phyloP scores from a whole-genome alignment of 139 green algal genomes.

The Raphidocelis subcapitata region DNA sequence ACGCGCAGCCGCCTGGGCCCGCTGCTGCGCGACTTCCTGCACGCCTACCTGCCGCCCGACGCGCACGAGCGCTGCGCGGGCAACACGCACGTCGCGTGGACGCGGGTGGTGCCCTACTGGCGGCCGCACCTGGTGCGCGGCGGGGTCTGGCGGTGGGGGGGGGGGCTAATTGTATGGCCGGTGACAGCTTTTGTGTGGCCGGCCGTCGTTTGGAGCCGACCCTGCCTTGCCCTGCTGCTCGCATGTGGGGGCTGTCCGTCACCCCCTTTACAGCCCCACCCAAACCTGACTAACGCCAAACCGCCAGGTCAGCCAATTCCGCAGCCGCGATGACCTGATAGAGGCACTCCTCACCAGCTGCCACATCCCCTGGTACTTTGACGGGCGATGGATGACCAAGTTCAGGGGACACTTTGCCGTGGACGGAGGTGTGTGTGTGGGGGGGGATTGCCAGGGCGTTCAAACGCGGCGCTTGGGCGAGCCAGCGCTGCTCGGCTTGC shows the following conservation, averaged over 20 bases:
- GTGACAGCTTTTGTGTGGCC: too few species aligned
- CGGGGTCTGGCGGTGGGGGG: background rate
- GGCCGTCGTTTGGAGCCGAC: too few species aligned
- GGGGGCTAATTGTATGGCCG: too few species aligned
- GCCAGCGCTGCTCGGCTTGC: too few species aligned
- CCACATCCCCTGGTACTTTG: constrained; percentile 80
- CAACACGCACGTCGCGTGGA: constrained; percentile 39
- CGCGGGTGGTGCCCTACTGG: constrained; percentile 42
- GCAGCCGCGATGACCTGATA: constrained; percentile 74
- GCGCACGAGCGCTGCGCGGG: constrained; percentile 45
- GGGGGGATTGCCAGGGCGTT: too few species aligned
- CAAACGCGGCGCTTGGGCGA: too few species aligned
- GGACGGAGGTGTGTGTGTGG: constrained; percentile 67
- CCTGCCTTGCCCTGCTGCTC: too few species aligned
- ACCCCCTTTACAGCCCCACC: too few species aligned
- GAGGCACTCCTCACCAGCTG: constrained; percentile 72
- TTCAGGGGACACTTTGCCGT: constrained; percentile 29
- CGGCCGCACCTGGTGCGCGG: constrained; percentile 8
- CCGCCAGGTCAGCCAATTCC: constrained; percentile 61
- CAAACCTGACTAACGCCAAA: constrained; percentile 12
- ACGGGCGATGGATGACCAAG: constrained; percentile 52
- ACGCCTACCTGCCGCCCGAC: constrained; percentile 40
- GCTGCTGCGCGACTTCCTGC: constrained; percentile 39
- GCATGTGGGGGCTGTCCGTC: too few species aligned
- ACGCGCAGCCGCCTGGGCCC: constrained; percentile 39